Evolutionary conservation across 345 rosid genomes (phyloP).

Genomic region (Populus nigra): DNA sequence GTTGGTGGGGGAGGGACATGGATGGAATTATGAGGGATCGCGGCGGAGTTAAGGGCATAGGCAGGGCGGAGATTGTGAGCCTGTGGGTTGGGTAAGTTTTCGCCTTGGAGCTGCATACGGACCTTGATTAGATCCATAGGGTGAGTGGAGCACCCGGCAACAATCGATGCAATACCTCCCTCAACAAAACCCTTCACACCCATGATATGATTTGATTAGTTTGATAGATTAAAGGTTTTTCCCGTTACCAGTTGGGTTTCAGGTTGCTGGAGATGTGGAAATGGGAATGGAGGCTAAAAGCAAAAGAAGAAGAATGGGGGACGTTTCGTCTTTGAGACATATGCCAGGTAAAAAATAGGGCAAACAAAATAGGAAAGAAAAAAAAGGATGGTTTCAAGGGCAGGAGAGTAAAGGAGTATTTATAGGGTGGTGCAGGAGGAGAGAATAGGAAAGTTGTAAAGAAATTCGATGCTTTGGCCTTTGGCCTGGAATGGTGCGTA

Average conservation of each 20-base stretch:
- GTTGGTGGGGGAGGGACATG: conserved; percentile 20
- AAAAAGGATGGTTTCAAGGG: not conserved
- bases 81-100: conserved; percentile 30
- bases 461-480: not conserved
- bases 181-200: conserved; percentile 77
- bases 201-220: conserved; percentile 27
- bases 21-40: conserved; percentile 32
- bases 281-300: conserved; percentile 63
- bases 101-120: conserved; percentile 84
- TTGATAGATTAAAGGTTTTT: not conserved
- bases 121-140: conserved; percentile 87
- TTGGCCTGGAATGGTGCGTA: not conserved
- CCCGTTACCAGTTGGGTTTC: conserved; percentile 45
- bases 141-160: conserved; percentile 81
- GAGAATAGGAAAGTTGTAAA: not conserved
- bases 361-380: not conserved
- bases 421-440: not conserved
- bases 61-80: conserved; percentile 45
- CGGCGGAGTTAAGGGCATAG: conserved; percentile 48
- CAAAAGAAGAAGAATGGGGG: conserved; percentile 68
- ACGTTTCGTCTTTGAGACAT: conserved; percentile 78
- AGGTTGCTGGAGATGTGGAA: conserved; percentile 63
- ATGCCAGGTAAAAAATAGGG: conserved; percentile 20
- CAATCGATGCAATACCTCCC: conserved; percentile 70
- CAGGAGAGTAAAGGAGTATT: not conserved